phyloP scores from a whole-genome alignment of 768 basidiomycete genomes.

The Podaxis pistillaris region DNA sequence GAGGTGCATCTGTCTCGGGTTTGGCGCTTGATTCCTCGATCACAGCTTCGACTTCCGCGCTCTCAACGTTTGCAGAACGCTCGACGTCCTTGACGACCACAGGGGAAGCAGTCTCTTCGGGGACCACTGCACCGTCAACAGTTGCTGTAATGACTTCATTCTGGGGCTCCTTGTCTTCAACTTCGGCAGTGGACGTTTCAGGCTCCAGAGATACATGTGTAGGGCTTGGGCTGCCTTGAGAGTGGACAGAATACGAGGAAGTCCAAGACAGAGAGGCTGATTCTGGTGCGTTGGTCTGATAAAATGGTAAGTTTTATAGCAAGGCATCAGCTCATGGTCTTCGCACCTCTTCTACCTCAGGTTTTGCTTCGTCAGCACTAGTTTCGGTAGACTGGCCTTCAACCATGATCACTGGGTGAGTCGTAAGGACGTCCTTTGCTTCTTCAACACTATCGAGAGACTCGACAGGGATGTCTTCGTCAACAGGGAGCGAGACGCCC shows the following conservation, averaged over 20 bases:
- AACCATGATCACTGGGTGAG: neutral
- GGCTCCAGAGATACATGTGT: neutral
- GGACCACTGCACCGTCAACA: neutral
- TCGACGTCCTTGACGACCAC: neutral
- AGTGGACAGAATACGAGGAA: slow-evolving; percentile 40
- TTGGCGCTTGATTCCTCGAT: neutral
- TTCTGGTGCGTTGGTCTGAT: neutral
- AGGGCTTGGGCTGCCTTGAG: slow-evolving; percentile 33
- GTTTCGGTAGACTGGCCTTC: neutral
- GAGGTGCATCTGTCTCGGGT: neutral
- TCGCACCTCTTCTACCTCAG: neutral
- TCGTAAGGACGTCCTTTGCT: neutral
- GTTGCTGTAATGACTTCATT: neutral
- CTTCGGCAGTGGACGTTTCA: neutral
- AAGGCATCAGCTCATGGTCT: neutral
- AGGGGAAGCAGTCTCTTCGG: neutral
- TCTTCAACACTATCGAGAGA: slow-evolving; percentile 6
- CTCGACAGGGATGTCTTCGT: slow-evolving; percentile 17
- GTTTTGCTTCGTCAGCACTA: neutral
- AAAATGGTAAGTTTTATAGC: neutral
- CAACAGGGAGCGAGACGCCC: slow-evolving; percentile 23
- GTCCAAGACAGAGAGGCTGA: slow-evolving; percentile 26
- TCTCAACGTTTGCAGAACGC: neutral
- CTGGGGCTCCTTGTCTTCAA: neutral
- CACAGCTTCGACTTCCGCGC: neutral